Percentiles rank a stretch among this genome's conserved stretches.
Conservation (phyloP, 257 asterid genomes). For the Nicotiana benthamiana region DNA sequence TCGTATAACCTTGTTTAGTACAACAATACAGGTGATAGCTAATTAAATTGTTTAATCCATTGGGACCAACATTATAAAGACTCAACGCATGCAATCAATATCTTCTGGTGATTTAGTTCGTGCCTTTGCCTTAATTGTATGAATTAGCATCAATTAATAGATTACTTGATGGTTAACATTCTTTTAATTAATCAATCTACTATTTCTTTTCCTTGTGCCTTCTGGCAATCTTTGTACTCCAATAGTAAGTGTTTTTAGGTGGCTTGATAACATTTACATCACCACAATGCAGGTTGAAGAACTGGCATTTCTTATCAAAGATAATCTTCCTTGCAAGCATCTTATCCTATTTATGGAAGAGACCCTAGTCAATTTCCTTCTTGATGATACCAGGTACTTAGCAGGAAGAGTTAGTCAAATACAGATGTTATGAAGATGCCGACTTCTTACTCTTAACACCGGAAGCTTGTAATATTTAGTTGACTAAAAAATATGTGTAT, state of each 20-base stretch:
- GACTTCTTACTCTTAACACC: background rate
- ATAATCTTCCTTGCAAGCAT: constrained; percentile 78
- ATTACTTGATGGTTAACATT: background rate
- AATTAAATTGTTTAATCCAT: background rate
- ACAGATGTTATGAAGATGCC: background rate
- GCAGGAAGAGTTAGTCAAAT: background rate
- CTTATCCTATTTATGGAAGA: constrained; percentile 81
- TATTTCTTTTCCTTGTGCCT: background rate
- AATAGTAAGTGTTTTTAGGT: background rate
- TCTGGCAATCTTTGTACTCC: background rate
- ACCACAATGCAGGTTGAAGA: constrained; percentile 64
- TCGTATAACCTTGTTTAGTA: background rate
- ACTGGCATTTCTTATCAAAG: constrained; percentile 76
- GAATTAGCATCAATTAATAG: background rate
- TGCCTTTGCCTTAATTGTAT: background rate
- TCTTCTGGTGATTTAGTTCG: background rate
- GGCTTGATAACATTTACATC: background rate
- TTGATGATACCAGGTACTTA: constrained; percentile 54
- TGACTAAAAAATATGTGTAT: background rate
- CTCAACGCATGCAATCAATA: background rate
- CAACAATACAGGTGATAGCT: background rate
- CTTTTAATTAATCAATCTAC: background rate
- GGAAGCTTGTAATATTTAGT: background rate
- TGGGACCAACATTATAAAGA: background rate
- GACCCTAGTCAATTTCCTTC: constrained; percentile 56